Evolutionary conservation across 2,329 filamentous ascomycete genomes (phyloP).

Genomic region (Alternaria metachromatica): DNA sequence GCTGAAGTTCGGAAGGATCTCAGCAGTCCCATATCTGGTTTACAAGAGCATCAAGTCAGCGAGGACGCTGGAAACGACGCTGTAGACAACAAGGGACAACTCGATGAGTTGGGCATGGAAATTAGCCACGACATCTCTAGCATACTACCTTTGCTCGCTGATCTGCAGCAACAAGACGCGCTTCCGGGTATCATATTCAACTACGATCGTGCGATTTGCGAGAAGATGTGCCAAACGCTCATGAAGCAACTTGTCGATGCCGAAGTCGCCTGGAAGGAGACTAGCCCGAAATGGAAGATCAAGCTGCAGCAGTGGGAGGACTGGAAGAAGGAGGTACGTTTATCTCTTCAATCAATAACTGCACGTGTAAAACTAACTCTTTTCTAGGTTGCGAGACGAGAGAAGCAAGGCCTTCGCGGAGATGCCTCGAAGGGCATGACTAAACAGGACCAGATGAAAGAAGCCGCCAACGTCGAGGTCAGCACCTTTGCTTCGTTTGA

Average conservation of each 20-base stretch:
- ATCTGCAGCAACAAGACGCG: conserved; percentile 68
- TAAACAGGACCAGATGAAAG: conserved; percentile 64
- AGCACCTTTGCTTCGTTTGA: conserved; percentile 70
- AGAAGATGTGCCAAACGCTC: conserved; percentile 62
- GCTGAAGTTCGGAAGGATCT: conserved; percentile 57
- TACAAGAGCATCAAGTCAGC: conserved; percentile 7
- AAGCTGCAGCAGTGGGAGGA: conserved; percentile 65
- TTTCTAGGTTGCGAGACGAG: conserved; percentile 47
- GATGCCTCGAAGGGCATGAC: conserved; percentile 56
- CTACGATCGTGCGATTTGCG: conserved; percentile 72
- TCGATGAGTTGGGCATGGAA: conserved; percentile 29
- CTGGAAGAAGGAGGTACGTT: conserved; percentile 56
- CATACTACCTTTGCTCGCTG: conserved; percentile 64
- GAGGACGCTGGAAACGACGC: conserved; percentile 10
- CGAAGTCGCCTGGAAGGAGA: conserved; percentile 64
- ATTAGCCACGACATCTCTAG: conserved; percentile 45
- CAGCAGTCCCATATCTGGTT: conserved; percentile 25
- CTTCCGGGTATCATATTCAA: conserved; percentile 80
- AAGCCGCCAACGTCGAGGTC: conserved; percentile 62
- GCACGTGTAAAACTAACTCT: not conserved
- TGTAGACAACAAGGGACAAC: conserved; percentile 20
- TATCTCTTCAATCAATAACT: not conserved
- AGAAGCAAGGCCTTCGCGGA: conserved; percentile 55
- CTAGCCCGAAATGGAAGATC: conserved; percentile 65
- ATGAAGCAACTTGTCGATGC: conserved; percentile 60